Base-by-base conservation (phyloP, 1,284 basidiomycete genomes). In the Papiliotrema flavescens region DNA sequence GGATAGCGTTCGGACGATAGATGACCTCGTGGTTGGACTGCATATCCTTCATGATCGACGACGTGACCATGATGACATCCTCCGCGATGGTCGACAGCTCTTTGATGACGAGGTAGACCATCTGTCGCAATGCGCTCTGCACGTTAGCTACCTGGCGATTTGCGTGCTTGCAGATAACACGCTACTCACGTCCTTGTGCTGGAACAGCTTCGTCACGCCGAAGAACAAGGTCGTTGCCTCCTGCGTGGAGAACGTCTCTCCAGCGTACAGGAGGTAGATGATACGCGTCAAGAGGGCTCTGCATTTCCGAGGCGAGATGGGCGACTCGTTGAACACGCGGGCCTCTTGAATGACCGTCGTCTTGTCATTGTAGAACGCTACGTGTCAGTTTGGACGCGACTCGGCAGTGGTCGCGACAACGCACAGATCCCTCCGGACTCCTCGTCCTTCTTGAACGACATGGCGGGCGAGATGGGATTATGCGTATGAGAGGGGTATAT, bases 1-100 rank as follows among this genome's bases (percentile, higher is more conserved):
- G 86, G 64, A 98, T 98, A 32, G 96, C 90, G 76, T 99, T 98
- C 39, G 96, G 91, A 56, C 96, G 84, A 79, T 99, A 99, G 64
- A 99, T 93, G 70, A 98, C 95, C 76, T 98, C 96, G 49, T 93
- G 88, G 75, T 98, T 98, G 49, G 94, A 90, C 73, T 98, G 95
- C 91, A 98, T 98, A 73, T 99, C 95, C 81, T 98, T 98, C 94
- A 98, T 98, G 77, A 99, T 98, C 71, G 93, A 97, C 71, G 90
- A 92, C 6, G 96, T 99, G 65, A 98, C 94, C 93, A 99, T 99
- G 70, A 99, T 97, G 37, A 98, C 91, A 81, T 98, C 96, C 77
- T 99, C 92, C 19, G 96, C 92, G n/a, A 89, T 88, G 42, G 85
- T 87, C 28, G 92, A 89, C 19, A 99, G 84, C 78, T 99, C 96